A percentile compares a stretch with the other conserved stretches of the same genome.
Evolutionary conservation across 2,329 filamentous ascomycete species (phyloP).

Genomic region (Monosporascus cannonballus): DNA sequence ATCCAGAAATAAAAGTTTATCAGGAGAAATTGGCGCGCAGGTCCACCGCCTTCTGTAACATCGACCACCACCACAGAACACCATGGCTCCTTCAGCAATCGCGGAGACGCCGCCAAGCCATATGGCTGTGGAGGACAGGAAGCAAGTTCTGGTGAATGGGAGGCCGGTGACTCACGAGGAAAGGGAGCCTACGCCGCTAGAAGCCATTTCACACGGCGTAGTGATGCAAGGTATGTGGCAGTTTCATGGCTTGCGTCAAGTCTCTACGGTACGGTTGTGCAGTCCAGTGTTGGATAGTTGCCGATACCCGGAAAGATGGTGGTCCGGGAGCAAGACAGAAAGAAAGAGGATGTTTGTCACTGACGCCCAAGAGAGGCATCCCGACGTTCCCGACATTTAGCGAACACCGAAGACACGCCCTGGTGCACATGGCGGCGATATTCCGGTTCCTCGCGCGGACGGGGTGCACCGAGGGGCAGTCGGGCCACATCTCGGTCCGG

Average conservation of each 20-base stretch:
- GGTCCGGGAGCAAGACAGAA: no score
- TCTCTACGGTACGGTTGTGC: neutral
- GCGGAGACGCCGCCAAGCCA: slow-evolving; percentile 15
- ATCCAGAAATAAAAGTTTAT: no score
- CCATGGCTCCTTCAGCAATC: slow-evolving; percentile 27
- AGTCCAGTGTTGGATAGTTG: neutral
- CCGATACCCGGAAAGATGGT: neutral
- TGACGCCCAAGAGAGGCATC: slow-evolving; percentile 27
- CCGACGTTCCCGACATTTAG: slow-evolving; percentile 34
- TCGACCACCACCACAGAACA: neutral
- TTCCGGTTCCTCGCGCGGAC: slow-evolving; percentile 63
- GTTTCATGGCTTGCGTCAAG: no score
- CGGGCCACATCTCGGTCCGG: slow-evolving; percentile 36
- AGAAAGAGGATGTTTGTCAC: no score
- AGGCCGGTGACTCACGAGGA: slow-evolving; percentile 3
- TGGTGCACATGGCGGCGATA: slow-evolving; percentile 60
- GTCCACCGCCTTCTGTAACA: no score
- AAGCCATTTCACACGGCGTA: slow-evolving; percentile 30
- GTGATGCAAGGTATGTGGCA: slow-evolving; percentile 22
- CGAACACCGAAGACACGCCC: slow-evolving; percentile 53
- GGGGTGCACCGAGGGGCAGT: slow-evolving; percentile 63
- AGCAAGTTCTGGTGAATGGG: slow-evolving; percentile 7
- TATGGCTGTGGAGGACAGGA: slow-evolving; percentile 11
- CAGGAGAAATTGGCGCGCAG: no score
- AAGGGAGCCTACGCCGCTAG: slow-evolving; percentile 26